A percentile compares a stretch with the other conserved stretches of the same genome.
phyloP scores from a whole-genome alignment of 371 early-diverging fungal species.

The Mucor circinelloides region DNA sequence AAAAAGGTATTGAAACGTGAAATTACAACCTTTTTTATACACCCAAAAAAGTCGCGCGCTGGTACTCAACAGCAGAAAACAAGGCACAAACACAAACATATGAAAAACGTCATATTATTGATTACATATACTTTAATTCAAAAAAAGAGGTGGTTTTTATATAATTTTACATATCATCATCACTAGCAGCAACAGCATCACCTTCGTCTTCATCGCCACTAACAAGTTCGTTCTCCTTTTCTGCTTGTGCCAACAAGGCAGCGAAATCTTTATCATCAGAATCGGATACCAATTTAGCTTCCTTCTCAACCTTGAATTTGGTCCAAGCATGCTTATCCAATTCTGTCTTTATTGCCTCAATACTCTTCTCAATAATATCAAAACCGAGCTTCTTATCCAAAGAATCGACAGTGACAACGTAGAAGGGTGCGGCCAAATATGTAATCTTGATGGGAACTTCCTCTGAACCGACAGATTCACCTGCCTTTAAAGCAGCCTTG shows the following conservation, averaged over 20 bases:
- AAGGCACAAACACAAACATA: background rate
- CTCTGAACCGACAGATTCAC: constrained; percentile 85
- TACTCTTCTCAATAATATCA: constrained; percentile 87
- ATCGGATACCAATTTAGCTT: constrained; percentile 92
- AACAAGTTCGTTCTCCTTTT: constrained; percentile 94
- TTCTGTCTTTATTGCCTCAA: constrained; percentile 80
- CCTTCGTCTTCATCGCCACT: constrained; percentile 90
- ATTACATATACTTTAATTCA: background rate
- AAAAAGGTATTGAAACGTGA: background rate
- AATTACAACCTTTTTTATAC: background rate
- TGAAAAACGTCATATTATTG: background rate
- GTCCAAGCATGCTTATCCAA: constrained; percentile 68
- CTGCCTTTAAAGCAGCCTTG: constrained; percentile 90
- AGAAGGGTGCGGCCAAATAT: constrained; percentile 89
- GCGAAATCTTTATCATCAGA: constrained; percentile 95
- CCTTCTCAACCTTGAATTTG: constrained; percentile 74
- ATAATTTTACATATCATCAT: constrained; percentile 54
- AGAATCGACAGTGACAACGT: constrained; percentile 90
- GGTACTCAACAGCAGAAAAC: background rate
- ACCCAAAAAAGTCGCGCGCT: background rate
- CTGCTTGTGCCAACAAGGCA: constrained; percentile 89
- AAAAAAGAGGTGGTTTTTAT: background rate
- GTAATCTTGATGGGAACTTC: constrained; percentile 85
- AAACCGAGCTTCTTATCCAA: constrained; percentile 89
- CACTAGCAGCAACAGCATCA: constrained; percentile 67